Evolutionary conservation across 495 filamentous ascomycete species (phyloP), one percentile per base, ranked within the genome.

Genomic region (Daldinia childiae): DNA sequence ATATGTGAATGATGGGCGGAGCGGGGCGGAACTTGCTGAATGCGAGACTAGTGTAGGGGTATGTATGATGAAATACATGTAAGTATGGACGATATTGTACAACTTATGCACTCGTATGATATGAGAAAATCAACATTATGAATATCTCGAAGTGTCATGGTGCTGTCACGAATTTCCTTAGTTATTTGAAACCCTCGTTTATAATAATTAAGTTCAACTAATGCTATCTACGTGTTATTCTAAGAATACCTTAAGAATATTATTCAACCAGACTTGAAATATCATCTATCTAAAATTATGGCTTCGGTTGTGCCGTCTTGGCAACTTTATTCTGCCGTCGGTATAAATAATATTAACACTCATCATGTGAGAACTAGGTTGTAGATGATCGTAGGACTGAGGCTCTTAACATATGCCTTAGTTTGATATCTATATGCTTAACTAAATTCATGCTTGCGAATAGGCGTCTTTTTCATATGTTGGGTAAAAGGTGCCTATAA

Each of bases 291-390:
- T 66, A 24, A 66, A 62, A 54, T 27, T 43, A 43, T 30, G 14
- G 59, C 59, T 9, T 71, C 71, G 71, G 71, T 12, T 61, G 63
- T 29, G 45, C 67, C 71, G 71, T 29, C 71, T 74, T 67, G 63
- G 72, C 67, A 71, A 66, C 58, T 39, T 58, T 66, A 69, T 69
- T 58, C 50, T 21, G 26, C 36, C 15, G 26, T 27, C 26, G 48
- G 62, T 43, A 59, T 56, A 12, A 32, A 8, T 29, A 50, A 17
- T 21, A 21, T 57, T 38, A 32, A 27, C 12, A 32, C 39, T 64
- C n/a, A 56, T 64, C 24, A 41, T 48, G 24, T 48, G 19, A 21
- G 17, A 21, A 48, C n/a, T 48, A 24, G 8, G 43, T 9, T 4
- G 3, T 48, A 11, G 3, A 48, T 11, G 3, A 12, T 1, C n/a